phyloP scores from a whole-genome alignment of 345 rosid genomes.

The Psidium friedrichsthalianum region DNA sequence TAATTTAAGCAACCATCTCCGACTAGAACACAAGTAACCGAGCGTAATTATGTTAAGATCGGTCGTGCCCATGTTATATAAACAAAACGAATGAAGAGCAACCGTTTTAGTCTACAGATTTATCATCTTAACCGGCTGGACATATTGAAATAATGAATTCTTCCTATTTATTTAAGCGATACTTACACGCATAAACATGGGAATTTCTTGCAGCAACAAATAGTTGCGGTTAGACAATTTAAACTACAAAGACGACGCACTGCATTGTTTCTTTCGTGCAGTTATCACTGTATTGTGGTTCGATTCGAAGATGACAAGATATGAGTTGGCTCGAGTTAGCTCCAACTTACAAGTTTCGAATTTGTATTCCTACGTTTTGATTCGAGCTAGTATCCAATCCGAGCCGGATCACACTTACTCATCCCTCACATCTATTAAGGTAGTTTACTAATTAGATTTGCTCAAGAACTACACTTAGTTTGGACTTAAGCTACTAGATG shows the following conservation, averaged over 20 bases:
- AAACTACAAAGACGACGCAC: not conserved
- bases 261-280: not conserved
- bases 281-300: not conserved
- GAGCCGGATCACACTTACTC: not conserved
- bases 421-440: not conserved
- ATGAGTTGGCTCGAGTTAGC: not conserved
- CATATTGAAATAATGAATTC: not conserved
- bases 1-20: not conserved
- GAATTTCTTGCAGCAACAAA: not conserved
- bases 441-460: not conserved
- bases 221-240: not conserved
- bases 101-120: not conserved
- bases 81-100: not conserved
- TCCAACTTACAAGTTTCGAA: not conserved
- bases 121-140: not conserved
- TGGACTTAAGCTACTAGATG: no score
- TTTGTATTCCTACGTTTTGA: not conserved
- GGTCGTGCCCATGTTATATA: not conserved
- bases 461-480: not conserved
- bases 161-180: not conserved
- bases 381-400: not conserved
- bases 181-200: not conserved
- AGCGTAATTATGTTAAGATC: not conserved
- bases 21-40: not conserved
- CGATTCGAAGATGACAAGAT: not conserved